Evolutionary conservation across 1,284 basidiomycete genomes (phyloP), one percentile per base, ranked within the genome.

Genomic region (Leccinum solheimii): DNA sequence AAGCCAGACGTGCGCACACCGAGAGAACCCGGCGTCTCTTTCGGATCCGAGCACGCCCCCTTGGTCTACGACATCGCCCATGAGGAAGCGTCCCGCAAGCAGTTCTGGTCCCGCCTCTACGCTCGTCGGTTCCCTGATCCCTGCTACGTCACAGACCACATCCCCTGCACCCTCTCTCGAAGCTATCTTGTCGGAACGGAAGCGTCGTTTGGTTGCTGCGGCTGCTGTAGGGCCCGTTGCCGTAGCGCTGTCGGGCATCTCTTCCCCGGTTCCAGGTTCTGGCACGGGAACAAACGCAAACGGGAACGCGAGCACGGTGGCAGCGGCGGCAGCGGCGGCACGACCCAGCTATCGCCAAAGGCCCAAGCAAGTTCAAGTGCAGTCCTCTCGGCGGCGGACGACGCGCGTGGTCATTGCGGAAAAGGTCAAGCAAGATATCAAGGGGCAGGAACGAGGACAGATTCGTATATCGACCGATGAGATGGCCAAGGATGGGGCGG

Each of bases 281-380:
- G 19, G 43, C n/a, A 19, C 43, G 5, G 43, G 43, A 19, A 40
- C 38, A 4, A 40, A n/a, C 8, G 5, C 40, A 2, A 43, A 9
- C n/a, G 40, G 8, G 61, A 62, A 21, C 56, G 49, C 55, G 69
- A 64, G 26, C 60, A 62, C 56, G 26, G 26, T 26, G 64, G 66
- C 34, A 55, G 21, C 23, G 13, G 27, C 8, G 27, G 27, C 27
- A 8, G 23, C 23, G 3, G 23, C 23, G 23, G 23, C 23, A 23
- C 27, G 27, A 27, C 27, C 27, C 27, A 27, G 27, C 27, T 27
- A 63, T 67, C 56, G 43, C 71, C 66, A 65, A 87, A 83, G 71
- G 86, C 81, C n/a, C 77, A 75, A 57, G 64, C 63, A 78, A 81
- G 66, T 90, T 90, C 75, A 90, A 90, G 83, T 90, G 88, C 69